Evolutionary conservation across 176 grass and related monocot species (phyloP).

Genomic region (Oryza australiensis): DNA sequence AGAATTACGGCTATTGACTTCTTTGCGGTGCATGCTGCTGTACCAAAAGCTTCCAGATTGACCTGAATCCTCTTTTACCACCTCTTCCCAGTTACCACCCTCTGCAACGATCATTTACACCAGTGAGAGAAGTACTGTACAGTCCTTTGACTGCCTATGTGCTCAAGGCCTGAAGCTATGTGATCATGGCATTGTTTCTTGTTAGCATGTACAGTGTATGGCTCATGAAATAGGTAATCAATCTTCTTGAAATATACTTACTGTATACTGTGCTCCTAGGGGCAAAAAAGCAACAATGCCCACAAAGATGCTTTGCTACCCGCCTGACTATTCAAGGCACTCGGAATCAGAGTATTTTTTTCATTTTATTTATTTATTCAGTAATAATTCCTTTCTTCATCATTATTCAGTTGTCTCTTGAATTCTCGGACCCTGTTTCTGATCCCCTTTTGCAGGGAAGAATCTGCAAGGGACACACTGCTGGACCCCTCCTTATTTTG

Average conservation of each 20-base stretch:
- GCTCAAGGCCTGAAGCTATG: background rate
- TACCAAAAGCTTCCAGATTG: constrained; percentile 14
- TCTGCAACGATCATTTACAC: background rate
- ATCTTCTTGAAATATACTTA: background rate
- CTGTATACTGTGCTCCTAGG: no score
- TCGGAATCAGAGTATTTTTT: background rate
- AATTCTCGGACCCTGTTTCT: constrained; percentile 12
- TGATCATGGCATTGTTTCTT: background rate
- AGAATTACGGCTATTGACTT: constrained; percentile 44
- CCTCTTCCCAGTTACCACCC: constrained; percentile 1
- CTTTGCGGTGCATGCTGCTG: constrained; percentile 32
- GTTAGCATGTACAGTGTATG: background rate
- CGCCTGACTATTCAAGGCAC: background rate
- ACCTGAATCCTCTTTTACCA: constrained; percentile 33
- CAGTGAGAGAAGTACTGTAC: background rate
- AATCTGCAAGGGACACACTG: constrained; percentile 20
- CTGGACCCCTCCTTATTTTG: constrained; percentile 13
- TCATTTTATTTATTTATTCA: background rate
- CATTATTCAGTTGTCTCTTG: constrained; percentile 15
- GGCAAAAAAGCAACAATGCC: background rate
- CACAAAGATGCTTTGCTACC: background rate
- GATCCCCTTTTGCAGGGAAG: constrained; percentile 27
- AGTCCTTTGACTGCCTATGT: background rate
- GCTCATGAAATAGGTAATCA: background rate
- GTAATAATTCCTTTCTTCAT: background rate